These are phyloP conservation scores for Schizochytrium sp. DNA, from an alignment of 108 stramenopile genomes.

Conservation along the genomic window DNA sequence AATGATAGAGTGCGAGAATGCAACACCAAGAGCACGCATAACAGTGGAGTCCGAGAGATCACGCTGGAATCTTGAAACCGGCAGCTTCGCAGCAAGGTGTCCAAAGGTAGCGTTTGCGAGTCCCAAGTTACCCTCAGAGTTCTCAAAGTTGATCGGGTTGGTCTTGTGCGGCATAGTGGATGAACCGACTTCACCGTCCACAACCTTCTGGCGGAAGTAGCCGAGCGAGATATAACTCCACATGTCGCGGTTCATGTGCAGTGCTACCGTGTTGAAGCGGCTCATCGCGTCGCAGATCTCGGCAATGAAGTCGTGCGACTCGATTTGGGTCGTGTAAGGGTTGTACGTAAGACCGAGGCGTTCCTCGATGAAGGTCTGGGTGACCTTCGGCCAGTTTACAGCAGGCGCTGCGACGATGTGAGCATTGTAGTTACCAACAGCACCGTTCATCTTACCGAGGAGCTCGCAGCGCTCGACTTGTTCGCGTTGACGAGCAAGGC, in stretches of 20 bases:
- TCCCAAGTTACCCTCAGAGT: constrained; percentile 67
- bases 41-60: constrained; percentile 66
- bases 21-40: constrained; percentile 60
- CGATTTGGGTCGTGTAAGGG: constrained; percentile 67
- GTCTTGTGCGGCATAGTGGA: constrained; percentile 68
- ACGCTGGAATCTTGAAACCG: constrained; percentile 65
- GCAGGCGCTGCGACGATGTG: constrained; percentile 64
- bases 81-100: constrained; percentile 64
- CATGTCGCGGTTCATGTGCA: constrained; percentile 64
- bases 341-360: constrained; percentile 33
- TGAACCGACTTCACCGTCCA: constrained; percentile 62
- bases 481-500: neutral
- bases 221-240: constrained; percentile 63
- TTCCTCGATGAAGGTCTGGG: constrained; percentile 15
- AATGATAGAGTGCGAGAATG: constrained; percentile 59
- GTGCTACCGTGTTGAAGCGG: constrained; percentile 57
- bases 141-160: constrained; percentile 67
- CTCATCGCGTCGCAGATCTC: constrained; percentile 59
- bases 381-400: constrained; percentile 57
- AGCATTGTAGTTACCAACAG: constrained; percentile 61
- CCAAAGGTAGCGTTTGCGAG: constrained; percentile 50
- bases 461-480: neutral
- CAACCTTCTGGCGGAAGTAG: constrained; percentile 64
- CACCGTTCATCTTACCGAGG: constrained; percentile 65
- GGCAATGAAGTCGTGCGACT: constrained; percentile 64